Evolutionary conservation across 495 filamentous ascomycete species (phyloP), one percentile per base, ranked within the genome.

Genomic region (Penicillium chermesinum): DNA sequence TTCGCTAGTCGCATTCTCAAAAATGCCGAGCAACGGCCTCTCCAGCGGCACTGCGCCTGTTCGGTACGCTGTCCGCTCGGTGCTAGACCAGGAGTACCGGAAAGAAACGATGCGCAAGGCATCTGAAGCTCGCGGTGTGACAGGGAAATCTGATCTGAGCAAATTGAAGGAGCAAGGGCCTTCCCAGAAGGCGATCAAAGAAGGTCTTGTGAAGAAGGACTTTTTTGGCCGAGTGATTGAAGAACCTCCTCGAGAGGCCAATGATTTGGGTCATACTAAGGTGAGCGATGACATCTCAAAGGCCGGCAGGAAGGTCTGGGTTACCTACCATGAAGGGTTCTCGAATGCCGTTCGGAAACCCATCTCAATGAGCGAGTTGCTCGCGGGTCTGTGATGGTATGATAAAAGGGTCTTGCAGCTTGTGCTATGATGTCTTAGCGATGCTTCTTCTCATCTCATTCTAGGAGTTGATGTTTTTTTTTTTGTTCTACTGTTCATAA

Each of bases 341-440:
- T 93, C 88, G 54, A 97, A 97, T 71, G 93, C 93, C 8, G 93
- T 98, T 36, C 80, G 88, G 62, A 97, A 96, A 64, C 89, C 90
- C 3, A 80, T 98, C 50, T 86, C 85, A 33, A 63, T 98, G 67
- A 81, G 82, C 49, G 93, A 98, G 63, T 74, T 98, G 53, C 69
- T 98, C 74, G 61, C 59, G 21, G 71, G 66, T 7, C 35, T 75
- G 32, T 75, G 52, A 63, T 10, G 10, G 25, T 30, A 10, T 4
- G 25, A 30, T 30, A 5, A 4, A 10, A 10, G 25, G 10, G 25
- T n/a, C 4, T 4, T 30, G 25, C 25, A 30, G 25, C 5, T 30
- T 10, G 25, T 30, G 25, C 25, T 30, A 30, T 10, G 25, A 30
- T 30, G 25, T 30, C 25, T 30, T 30, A 30, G 25, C 25, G 25